Conservation (phyloP, 2,329 filamentous ascomycete genomes). For the Aspergillus sergii region DNA sequence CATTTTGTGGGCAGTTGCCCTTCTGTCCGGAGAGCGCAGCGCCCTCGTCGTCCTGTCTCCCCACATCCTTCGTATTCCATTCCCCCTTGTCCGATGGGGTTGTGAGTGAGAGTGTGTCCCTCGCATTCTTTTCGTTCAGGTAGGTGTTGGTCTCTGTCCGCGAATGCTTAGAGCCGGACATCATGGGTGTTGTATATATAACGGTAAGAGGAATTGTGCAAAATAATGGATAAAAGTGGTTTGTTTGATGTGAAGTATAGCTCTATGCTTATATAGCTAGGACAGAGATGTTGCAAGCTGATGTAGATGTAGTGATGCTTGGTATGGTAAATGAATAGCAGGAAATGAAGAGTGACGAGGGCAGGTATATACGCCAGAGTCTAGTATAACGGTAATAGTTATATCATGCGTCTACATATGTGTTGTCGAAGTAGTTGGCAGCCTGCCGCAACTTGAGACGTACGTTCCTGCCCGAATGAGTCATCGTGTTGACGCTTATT, state of each 20-base stretch:
- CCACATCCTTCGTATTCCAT: background rate
- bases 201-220: background rate
- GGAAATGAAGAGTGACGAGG: background rate
- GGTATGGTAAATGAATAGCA: background rate
- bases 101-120: background rate
- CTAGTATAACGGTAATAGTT: background rate
- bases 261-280: background rate
- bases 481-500: background rate
- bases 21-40: background rate
- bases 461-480: background rate
- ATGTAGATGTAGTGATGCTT: no score
- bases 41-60: background rate
- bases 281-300: background rate
- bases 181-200: background rate
- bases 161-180: background rate
- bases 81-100: background rate
- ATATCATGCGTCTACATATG: background rate
- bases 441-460: background rate
- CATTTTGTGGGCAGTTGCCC: background rate
- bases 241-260: background rate
- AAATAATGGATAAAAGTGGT: background rate
- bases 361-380: background rate
- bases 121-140: background rate
- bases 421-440: background rate
- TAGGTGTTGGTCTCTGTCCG: background rate